Percentiles rank a stretch among this genome's conserved stretches.
phyloP scores from a whole-genome alignment of 192 early-diverging fungal genomes.

The Backusella circina region DNA sequence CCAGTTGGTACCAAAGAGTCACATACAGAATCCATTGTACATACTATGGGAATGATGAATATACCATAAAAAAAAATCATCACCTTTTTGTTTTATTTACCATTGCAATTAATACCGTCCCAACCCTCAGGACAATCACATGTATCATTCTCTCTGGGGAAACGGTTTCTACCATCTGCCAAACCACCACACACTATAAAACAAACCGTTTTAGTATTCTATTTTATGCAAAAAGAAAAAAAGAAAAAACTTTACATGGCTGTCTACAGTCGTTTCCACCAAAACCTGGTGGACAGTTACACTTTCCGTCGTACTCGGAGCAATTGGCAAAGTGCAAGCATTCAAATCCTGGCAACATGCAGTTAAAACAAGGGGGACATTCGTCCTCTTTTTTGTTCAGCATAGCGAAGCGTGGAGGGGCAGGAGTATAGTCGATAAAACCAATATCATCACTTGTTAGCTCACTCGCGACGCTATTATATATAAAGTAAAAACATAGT shows the following conservation, averaged over 20 bases:
- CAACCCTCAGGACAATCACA: conserved; percentile 85
- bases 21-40: conserved; percentile 60
- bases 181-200: conserved; percentile 70
- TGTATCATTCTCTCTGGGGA: conserved; percentile 46
- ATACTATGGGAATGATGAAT: conserved; percentile 42
- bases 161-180: conserved; percentile 58
- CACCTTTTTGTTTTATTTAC: conserved; percentile 24
- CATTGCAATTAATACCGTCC: conserved; percentile 94
- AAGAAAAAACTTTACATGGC: conserved; percentile 49
- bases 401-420: background rate
- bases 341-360: conserved; percentile 66
- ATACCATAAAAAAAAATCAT: background rate
- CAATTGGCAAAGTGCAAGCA: conserved; percentile 77
- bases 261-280: conserved; percentile 73
- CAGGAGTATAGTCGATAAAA: background rate
- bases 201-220: background rate
- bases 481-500: conserved; percentile 1
- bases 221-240: background rate
- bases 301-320: conserved; percentile 70
- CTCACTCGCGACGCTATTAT: background rate
- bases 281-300: conserved; percentile 74
- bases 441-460: background rate
- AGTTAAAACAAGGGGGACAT: conserved; percentile 86
- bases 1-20: conserved; percentile 65
- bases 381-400: conserved; percentile 23